These are phyloP conservation scores for Spencermartinsiella europaea DNA, from an alignment of 805 yeast species.

Conservation along the genomic window DNA sequence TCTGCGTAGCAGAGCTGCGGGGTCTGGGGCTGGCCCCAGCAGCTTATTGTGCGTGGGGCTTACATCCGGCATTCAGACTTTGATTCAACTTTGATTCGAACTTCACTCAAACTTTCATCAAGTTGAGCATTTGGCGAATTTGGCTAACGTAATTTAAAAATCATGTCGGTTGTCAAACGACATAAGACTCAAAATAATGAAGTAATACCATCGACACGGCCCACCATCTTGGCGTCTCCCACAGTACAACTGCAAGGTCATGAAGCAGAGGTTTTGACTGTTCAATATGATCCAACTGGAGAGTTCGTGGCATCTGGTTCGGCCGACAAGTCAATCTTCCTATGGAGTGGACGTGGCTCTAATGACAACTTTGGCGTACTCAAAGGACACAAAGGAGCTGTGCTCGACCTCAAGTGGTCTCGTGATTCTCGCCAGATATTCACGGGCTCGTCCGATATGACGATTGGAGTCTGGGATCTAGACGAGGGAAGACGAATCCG, in stretches of 20 bases:
- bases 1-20: no score
- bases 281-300: constrained; percentile 51
- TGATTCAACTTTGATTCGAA: no score
- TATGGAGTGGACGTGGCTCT: constrained; percentile 43
- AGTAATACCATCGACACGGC: background rate
- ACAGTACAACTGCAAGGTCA: constrained; percentile 22
- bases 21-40: no score
- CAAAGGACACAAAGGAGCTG: constrained; percentile 58
- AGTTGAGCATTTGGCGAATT: no score
- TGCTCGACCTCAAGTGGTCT: constrained; percentile 56
- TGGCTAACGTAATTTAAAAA: no score
- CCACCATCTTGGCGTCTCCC: background rate
- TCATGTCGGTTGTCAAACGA: constrained; percentile 17
- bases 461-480: constrained; percentile 59
- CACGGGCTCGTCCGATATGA: constrained; percentile 56
- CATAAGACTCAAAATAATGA: constrained; percentile 3
- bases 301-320: constrained; percentile 57
- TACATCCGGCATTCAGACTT: no score
- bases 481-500: constrained; percentile 50
- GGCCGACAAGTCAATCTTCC: constrained; percentile 37
- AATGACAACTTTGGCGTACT: constrained; percentile 42
- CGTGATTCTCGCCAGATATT: constrained; percentile 40
- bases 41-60: no score
- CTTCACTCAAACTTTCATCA: no score
- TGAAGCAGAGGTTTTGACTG: constrained; percentile 41